Base-by-base conservation (phyloP, 2,329 filamentous ascomycete species). In the Fusarium gaditjirri region DNA sequence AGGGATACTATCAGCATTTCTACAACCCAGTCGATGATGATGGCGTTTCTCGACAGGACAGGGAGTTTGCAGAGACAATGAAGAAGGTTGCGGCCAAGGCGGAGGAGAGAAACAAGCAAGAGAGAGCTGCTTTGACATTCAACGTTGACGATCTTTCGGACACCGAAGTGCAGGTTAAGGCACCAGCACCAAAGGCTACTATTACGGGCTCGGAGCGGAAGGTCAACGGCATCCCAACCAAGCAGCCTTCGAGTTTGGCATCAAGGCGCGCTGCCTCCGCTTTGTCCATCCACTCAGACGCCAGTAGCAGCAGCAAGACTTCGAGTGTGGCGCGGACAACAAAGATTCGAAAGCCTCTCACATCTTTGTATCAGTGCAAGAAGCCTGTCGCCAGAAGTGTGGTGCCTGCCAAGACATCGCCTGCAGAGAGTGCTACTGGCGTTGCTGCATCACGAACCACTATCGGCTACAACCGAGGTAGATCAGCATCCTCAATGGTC, bases 391-490 rank as follows among this genome's bases (percentile, higher is more conserved):
- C 77, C 66, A 86, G 86, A 56, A 78, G 82, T n/a, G 75, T 81
- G 10, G 74, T 81, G 9, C 81, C 85, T 5, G 82, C 84, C 12
- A 87, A 87, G 67, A 79, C 81, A 52, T 81, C 85, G 2, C 85
- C 85, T 14, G 85, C 88, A 74, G 88, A 90, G 50, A 88, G 89
- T 71, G 86, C 86, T 13, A 85, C 88, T 16, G 91, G 92, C 3
- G 86, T 89, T 27, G 89, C 88, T 10, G 90, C 90, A 10, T 97
- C 94, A 4, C 90, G 91, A 70, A 95, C 90, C 61, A 97, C 94
- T 0, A 87, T 97, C 44, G 95, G 95, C 21, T 97, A 97, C 79
- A 93, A 89, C 61, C 94, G 92, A 80, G 94, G 95, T 38, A 89
- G 93, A 38, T 84, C 84, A 8, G 84, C 86, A 8, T 86, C 85